These are phyloP conservation scores for Conringia planisiliqua DNA, from an alignment of 345 rosid species.

Conservation along the genomic window DNA sequence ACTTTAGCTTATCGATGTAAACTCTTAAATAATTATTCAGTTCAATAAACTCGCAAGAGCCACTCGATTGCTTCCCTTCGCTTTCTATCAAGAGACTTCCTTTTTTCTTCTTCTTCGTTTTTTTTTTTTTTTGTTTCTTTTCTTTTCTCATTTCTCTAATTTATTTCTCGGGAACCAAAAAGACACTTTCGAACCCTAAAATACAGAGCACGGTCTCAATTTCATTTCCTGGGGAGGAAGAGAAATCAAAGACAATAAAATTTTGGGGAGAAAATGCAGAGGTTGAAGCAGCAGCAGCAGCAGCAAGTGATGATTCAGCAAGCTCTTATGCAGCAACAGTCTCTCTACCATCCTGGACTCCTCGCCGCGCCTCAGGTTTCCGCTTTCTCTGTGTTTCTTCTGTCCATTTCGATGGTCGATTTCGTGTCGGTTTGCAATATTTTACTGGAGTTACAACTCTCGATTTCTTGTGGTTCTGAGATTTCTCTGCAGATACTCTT, in stretches of 20 bases:
- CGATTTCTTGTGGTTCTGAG: background rate
- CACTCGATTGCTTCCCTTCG: constrained; percentile 35
- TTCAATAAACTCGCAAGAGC: constrained; percentile 28
- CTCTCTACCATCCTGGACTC: constrained; percentile 91
- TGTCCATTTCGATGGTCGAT: background rate
- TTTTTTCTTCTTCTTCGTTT: background rate
- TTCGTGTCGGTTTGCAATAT: background rate
- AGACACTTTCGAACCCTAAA: constrained; percentile 34
- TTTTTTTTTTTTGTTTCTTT: background rate
- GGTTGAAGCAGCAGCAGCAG: constrained; percentile 58
- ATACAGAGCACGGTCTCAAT: constrained; percentile 21
- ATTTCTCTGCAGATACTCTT: background rate
- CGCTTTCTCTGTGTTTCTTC: constrained; percentile 10
- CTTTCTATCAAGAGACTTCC: constrained; percentile 30
- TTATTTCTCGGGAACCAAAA: constrained; percentile 3
- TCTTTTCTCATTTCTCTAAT: background rate
- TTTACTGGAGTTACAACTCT: background rate
- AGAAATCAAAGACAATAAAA: background rate
- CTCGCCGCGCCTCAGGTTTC: constrained; percentile 85
- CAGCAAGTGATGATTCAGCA: constrained; percentile 95
- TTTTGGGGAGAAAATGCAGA: constrained; percentile 22
- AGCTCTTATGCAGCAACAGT: constrained; percentile 94
- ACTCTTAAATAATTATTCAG: background rate
- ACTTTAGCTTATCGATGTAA: constrained; percentile 11
- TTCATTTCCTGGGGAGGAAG: background rate